Base-by-base conservation (phyloP, 768 basidiomycete genomes). In the Pleurotus pulmonarius region DNA sequence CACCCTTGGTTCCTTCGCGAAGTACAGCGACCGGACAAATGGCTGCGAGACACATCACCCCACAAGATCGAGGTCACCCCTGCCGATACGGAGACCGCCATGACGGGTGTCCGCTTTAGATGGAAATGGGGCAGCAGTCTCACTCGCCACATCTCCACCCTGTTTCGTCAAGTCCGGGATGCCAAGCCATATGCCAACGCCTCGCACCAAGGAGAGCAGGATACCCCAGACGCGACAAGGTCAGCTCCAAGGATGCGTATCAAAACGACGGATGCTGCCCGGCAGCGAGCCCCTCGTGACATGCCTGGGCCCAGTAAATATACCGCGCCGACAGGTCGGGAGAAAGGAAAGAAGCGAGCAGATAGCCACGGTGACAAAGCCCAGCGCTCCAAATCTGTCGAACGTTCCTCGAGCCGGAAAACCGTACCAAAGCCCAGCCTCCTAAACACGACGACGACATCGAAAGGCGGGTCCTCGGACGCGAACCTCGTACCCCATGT, bases 51-150 rank as follows among this genome's bases (percentile, higher is more conserved):
- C 43, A 78, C 76, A 1, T 71, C 70, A 11, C 73, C 75, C 2
- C 64, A 61, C 16, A 64, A 67, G 56, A 78, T 80, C 56, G 60
- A 70, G 44, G 85, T 96, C 20, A 86, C 90, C 0, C 80, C 83
- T n/a, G 81, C 82, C 45, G 95, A 97, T 60, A 84, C 91, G 3
- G 79, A 80, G 15, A 83, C 83, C 26, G 94, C 88, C 18, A 83
- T 91, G 79, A 83, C 85, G 7, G 66, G 72, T 0, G 80, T 87
- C 4, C 81, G 74, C 58, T 90, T 88, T 66, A 78, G 77, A 51
- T 87, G 83, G 83, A 74, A 79, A 20, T 79, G 80, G 79, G 76
- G 79, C 44, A 75, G 73, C 62, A 68, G 53, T 61, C 62, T 77
- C 38, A 68, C 70, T 4, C 65, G 70, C 39, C 70, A 81, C 51